Conservation (phyloP, 768 basidiomycete species). For the Favolaschia claudopus region DNA sequence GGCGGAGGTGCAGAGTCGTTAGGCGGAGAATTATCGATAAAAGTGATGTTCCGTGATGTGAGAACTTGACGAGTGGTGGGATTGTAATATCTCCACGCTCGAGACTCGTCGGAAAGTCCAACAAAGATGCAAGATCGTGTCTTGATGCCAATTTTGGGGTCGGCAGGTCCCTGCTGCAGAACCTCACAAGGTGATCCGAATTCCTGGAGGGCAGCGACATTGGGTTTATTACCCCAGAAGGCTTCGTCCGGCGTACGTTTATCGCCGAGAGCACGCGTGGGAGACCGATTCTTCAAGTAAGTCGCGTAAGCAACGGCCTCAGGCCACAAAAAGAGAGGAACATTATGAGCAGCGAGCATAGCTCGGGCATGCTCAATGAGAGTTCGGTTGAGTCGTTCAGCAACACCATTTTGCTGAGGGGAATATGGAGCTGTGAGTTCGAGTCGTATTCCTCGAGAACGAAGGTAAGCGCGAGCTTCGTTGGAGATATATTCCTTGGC, state of each 20-base stretch:
- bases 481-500: conserved; percentile 25
- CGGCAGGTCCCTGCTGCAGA: neutral
- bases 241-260: conserved; percentile 23
- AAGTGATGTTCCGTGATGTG: conserved; percentile 28
- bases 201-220: conserved; percentile 14
- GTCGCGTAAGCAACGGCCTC: conserved; percentile 27
- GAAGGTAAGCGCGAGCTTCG: conserved; percentile 21
- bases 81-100: conserved; percentile 21
- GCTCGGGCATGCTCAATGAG: conserved; percentile 29
- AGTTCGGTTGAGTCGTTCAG: conserved; percentile 35
- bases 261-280: conserved; percentile 11
- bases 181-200: conserved; percentile 3
- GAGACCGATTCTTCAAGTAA: conserved; percentile 32
- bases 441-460: conserved; percentile 27
- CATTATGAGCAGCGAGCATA: conserved; percentile 22
- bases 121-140: conserved; percentile 11
- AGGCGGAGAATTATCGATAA: neutral
- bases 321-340: conserved; percentile 28
- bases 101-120: conserved; percentile 26
- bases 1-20: neutral
- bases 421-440: conserved; percentile 34
- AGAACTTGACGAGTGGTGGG: conserved; percentile 14
- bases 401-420: conserved; percentile 38
- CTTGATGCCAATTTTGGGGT: conserved; percentile 3
- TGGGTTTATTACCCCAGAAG: conserved; percentile 22